Evolutionary conservation across 176 grass and related monocot genomes (phyloP).

Genomic region (Echinochloa phyllopogon): DNA sequence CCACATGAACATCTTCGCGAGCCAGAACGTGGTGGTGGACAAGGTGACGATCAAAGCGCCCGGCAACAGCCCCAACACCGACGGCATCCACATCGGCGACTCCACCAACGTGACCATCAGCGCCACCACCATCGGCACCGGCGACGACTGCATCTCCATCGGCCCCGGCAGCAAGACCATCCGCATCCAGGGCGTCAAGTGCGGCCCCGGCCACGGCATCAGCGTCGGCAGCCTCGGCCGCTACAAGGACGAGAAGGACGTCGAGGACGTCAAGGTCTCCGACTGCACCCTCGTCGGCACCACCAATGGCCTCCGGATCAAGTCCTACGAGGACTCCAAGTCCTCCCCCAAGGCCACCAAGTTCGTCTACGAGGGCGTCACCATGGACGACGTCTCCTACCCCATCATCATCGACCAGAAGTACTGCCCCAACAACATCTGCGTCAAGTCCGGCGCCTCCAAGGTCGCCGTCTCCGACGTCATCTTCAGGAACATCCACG

Average conservation of each 20-base stretch:
- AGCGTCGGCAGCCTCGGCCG: slow-evolving; percentile 77
- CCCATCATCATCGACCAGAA: slow-evolving; percentile 90
- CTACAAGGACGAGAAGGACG: slow-evolving; percentile 75
- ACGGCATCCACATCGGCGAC: slow-evolving; percentile 82
- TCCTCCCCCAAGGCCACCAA: slow-evolving; percentile 37
- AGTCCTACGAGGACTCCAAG: slow-evolving; percentile 71
- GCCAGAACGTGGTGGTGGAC: slow-evolving; percentile 53
- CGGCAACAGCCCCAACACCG: slow-evolving; percentile 71
- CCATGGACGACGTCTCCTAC: slow-evolving; percentile 66
- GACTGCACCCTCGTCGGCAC: slow-evolving; percentile 55
- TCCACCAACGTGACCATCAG: slow-evolving; percentile 56
- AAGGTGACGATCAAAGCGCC: slow-evolving; percentile 61
- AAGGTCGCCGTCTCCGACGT: slow-evolving; percentile 56
- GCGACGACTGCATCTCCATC: slow-evolving; percentile 85
- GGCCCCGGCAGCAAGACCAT: slow-evolving; percentile 53
- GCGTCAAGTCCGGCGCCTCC: slow-evolving; percentile 40
- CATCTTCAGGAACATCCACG: slow-evolving; percentile 64
- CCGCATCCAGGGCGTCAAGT: slow-evolving; percentile 37
- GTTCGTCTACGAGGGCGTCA: slow-evolving; percentile 65
- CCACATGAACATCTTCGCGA: slow-evolving; percentile 62
- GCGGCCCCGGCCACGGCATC: slow-evolving; percentile 84
- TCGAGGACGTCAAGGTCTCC: slow-evolving; percentile 52
- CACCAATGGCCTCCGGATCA: slow-evolving; percentile 75
- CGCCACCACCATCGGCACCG: slow-evolving; percentile 55
- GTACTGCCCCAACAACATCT: slow-evolving; percentile 77